Evolutionary conservation across 768 basidiomycete species (phyloP).

Genomic region (Boletus bicolor): DNA sequence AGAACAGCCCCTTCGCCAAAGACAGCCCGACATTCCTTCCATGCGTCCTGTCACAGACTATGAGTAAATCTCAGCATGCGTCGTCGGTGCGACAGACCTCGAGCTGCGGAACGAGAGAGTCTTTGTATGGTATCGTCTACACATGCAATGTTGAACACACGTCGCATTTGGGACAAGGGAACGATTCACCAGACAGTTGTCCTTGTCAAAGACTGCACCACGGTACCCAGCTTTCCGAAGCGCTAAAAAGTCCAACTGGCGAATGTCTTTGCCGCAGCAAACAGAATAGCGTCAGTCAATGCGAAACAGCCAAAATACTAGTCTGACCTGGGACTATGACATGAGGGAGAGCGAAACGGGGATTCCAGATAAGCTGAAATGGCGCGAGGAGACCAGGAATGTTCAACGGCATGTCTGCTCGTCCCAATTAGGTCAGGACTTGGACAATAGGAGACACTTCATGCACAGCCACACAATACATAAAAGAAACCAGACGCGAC

Average conservation of each 20-base stretch:
- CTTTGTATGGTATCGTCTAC: conserved; percentile 79
- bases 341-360: conserved; percentile 65
- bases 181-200: conserved; percentile 83
- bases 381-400: conserved; percentile 67
- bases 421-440: neutral
- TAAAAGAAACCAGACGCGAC: neutral
- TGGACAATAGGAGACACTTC: too few species aligned
- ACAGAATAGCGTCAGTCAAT: conserved; percentile 9
- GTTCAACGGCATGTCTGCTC: conserved; percentile 62
- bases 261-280: conserved; percentile 67
- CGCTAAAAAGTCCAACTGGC: conserved; percentile 73
- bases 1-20: conserved; percentile 82
- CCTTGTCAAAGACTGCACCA: conserved; percentile 95
- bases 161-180: neutral
- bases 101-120: conserved; percentile 73
- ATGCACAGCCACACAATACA: neutral
- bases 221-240: conserved; percentile 75
- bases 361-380: conserved; percentile 65
- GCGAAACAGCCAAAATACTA: neutral
- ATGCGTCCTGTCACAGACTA: conserved; percentile 53
- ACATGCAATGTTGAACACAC: neutral
- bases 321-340: conserved; percentile 61
- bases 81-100: conserved; percentile 42
- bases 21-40: conserved; percentile 64
- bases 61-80: neutral